Evolutionary conservation across 2,329 filamentous ascomycete genomes (phyloP), one percentile per base, ranked within the genome.

Genomic region (Reticulascus tulasneorum): DNA sequence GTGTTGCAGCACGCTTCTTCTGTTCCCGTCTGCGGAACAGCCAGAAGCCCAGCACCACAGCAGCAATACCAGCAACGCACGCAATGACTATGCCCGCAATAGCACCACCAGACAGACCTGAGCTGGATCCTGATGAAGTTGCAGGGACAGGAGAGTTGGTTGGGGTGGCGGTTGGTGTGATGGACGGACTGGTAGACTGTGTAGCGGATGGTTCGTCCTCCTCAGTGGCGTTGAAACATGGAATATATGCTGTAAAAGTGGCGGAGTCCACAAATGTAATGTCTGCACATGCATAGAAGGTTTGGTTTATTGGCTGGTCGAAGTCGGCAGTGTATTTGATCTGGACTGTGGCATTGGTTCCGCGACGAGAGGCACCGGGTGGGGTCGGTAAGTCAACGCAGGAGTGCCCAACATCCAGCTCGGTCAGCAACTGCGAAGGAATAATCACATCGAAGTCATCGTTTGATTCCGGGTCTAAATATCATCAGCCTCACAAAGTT

Each of bases 211-310:
- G 37, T n/a, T 51, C 48, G 18, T 49, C 46, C 16, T 52, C 46
- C 19, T 49, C 42, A 24, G 58, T 59, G 29, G 48, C 51, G 47
- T 63, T 62, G 51, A 63, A 61, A 51, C 59, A 62, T 29, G 55
- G 54, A 21, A 58, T 45, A 20, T 39, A 34, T 23, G 35, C 37
- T 33, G 40, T 45, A 40, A 60, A 56, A 27, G 44, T 37, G 9
- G 48, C 45, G 15, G 47, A 44, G 21, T 45, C 43, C 35, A 63
- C 54, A 46, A 60, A 58, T 23, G 53, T 58, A 39, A 66, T 59
- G 52, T 66, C 61, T 33, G 61, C 60, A 43, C 61, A 65, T 29
- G 62, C 56, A 40, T 60, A 65, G 49, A 60, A 64, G 34, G 55
- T 60, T 44, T 61, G 51, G 38, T 57, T 56, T 33, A 53, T 49